Base-by-base conservation (phyloP, 1,284 basidiomycete genomes). In the Fereydounia khargensis region DNA sequence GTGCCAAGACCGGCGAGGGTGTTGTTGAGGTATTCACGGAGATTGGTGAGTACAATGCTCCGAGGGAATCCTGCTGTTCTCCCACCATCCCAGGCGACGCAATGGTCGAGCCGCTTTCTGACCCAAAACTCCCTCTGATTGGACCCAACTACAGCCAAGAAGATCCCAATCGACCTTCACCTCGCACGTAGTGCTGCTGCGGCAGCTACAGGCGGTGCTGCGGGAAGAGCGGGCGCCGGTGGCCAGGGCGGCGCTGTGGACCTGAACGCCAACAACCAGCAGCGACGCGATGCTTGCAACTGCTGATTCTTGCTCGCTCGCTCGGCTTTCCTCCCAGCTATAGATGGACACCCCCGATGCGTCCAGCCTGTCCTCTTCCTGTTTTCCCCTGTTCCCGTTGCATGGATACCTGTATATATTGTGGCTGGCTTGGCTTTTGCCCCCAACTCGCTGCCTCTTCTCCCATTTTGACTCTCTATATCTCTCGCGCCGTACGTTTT, bases 21-120 rank as follows among this genome's bases (percentile, higher is more conserved):
- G 85, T 99, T 42, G 87, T 92, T 35, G 94, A 98, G 73, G 85
- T 98, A 24, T 99, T 99, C 76, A 98, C 94, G 7, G 95, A 98
- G 79, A 71, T 75, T 30, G 59, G 55, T 58, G 36, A 42, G 55
- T 44, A 11, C 31, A 7, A 32, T 17, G 11, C 34, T 35, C n/a
- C 6, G 10, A 27, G 13, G 16, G 8, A 9, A 8, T 3, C 31
- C 31, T 33, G 4, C 16, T 6, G 16, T 31, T 6, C 30, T n/a
- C n/a, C n/a, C n/a, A n/a, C n/a, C n/a, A n/a, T n/a, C n/a, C n/a
- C n/a, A n/a, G n/a, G n/a, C n/a, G n/a, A n/a, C n/a, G n/a, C n/a
- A n/a, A n/a, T n/a, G n/a, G n/a, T n/a, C n/a, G n/a, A n/a, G n/a
- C n/a, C n/a, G n/a, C n/a, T n/a, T n/a, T n/a, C n/a, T n/a, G n/a